These are phyloP conservation scores for Rhododendron ovatum DNA, from an alignment of 148 eudicot species.

Conservation along the genomic window DNA sequence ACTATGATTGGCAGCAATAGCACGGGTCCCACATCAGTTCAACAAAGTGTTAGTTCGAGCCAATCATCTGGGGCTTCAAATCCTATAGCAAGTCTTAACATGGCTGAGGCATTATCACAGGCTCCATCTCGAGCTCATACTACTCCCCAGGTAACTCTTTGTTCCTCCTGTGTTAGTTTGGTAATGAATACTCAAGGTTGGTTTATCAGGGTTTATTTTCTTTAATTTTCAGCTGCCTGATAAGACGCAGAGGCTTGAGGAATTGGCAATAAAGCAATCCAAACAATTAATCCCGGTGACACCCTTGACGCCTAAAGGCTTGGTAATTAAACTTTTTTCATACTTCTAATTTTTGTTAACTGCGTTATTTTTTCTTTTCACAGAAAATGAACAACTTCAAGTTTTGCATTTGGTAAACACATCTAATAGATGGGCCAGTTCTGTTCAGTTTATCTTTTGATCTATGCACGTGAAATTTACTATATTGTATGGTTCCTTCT, in stretches of 20 bases:
- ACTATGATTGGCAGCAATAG: conserved; percentile 25
- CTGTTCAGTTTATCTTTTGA: neutral
- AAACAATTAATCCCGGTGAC: conserved; percentile 50
- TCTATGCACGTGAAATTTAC: neutral
- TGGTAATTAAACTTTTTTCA: conserved; percentile 24
- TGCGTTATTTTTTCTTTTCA: no score
- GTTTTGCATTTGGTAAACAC: neutral
- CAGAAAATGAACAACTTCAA: neutral
- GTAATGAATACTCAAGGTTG: neutral
- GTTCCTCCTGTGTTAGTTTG: neutral
- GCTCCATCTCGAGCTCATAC: conserved; percentile 51
- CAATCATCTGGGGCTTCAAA: conserved; percentile 30
- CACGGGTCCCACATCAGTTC: conserved; percentile 23
- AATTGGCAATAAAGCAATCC: conserved; percentile 48
- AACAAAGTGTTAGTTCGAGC: conserved; percentile 15
- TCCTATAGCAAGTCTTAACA: conserved; percentile 49
- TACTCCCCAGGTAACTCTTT: conserved; percentile 49
- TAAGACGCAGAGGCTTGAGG: conserved; percentile 49
- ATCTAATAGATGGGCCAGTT: neutral
- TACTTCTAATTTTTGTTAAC: neutral
- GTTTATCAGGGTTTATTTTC: neutral
- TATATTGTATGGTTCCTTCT: neutral
- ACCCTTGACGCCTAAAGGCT: conserved; percentile 40
- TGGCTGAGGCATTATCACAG: conserved; percentile 87
- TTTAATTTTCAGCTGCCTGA: conserved; percentile 39